Evolutionary conservation across 139 green algal genomes (phyloP), one percentile per base, ranked within the genome.

Genomic region (Micromonas commoda): DNA sequence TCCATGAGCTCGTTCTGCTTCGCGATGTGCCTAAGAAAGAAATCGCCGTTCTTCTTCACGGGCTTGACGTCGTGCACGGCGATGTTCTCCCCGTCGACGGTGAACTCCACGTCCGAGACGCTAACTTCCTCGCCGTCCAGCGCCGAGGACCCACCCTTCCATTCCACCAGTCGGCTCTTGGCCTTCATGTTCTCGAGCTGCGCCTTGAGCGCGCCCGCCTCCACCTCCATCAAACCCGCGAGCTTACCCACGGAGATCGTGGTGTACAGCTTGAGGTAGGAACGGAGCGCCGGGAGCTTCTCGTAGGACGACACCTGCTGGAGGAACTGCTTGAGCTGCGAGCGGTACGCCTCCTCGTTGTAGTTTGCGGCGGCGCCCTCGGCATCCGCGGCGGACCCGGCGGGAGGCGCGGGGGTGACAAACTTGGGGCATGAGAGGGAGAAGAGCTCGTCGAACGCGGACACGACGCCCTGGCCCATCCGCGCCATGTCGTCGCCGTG

Each of bases 351-450:
- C 76, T 94, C 87, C 87, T 94, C 84, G 81, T 94, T 94, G 76
- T 88, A 92, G 86, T 97, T 94, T 67, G 78, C 77, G 31, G 73
- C 33, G 28, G 78, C 38, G n/a, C 78, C 61, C 5, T 16, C 63
- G 21, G 63, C 21, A 70, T 54, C 29, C 4, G 39, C 34, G 57
- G 39, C 77, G 13, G 52, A n/a, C 24, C 38, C 29, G 24, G 80
- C 52, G 75, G 90, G 93, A 34, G 87, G 83, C 16, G 65, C 52
- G 0, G 88, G 64, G 0, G 88, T 92, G 73, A 97, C 88, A 85
- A 99, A 98, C 86, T 97, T 98, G 80, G 95, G 95, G 85, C 94
- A 99, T 24, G 88, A 90, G 79, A 96, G 96, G 2, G 86, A 87
- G 83, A 99, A 98, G 3, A 97, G 87, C 79, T 96, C 93, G 80